These are phyloP conservation scores for Ceratocystis lukuohia DNA, from an alignment of 2,329 filamentous ascomycete species.

Conservation along the genomic window DNA sequence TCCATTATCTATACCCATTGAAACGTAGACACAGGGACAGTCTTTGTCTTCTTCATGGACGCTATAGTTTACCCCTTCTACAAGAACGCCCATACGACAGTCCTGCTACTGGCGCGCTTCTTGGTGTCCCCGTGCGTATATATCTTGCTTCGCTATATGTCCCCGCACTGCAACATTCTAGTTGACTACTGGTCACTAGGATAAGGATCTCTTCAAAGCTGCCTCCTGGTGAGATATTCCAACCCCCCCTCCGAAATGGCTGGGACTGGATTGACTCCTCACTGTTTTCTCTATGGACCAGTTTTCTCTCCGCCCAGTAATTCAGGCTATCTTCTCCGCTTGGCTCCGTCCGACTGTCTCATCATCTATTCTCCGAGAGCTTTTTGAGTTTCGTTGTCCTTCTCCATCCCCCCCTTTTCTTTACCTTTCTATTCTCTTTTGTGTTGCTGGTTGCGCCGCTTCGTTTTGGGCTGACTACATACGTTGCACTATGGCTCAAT, in stretches of 20 bases:
- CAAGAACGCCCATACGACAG: constrained; percentile 4
- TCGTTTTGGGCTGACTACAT: constrained; percentile 16
- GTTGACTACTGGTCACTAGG: constrained; percentile 25
- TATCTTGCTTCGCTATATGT: background rate
- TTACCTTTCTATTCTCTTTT: constrained; percentile 23
- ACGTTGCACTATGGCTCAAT: constrained; percentile 13
- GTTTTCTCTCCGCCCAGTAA: background rate
- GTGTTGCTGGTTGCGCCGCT: background rate
- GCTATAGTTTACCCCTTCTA: constrained; percentile 31
- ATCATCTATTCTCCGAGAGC: background rate
- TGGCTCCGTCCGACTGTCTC: background rate
- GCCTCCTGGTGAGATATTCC: constrained; percentile 59
- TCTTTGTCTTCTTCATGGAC: constrained; percentile 26
- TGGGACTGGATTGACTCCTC: constrained; percentile 29
- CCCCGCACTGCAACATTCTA: background rate
- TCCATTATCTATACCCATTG: constrained; percentile 25
- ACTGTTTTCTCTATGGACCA: constrained; percentile 11
- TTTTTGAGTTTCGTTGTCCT: constrained; percentile 43
- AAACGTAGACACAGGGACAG: constrained; percentile 19
- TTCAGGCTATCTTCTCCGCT: background rate
- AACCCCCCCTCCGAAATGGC: constrained; percentile 37
- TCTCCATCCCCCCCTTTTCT: constrained; percentile 28
- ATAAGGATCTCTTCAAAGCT: constrained; percentile 29
- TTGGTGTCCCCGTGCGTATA: background rate
- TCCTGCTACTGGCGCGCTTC: background rate